Evolutionary conservation across 345 rosid species (phyloP).

Genomic region (Hibiscus syriacus): DNA sequence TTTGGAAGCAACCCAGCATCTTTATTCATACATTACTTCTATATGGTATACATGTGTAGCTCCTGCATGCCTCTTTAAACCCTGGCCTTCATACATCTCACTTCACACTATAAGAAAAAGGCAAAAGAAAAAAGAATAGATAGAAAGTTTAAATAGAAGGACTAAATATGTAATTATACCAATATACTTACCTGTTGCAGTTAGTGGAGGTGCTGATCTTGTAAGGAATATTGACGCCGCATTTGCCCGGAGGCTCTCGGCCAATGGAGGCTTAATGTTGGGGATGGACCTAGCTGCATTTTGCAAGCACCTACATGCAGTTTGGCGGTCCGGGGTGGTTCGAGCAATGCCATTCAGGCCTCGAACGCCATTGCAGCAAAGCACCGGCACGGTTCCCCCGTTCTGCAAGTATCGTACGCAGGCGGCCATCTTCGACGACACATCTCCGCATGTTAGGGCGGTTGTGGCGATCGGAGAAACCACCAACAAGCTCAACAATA

Average conservation of each 20-base stretch:
- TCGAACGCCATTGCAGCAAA: slow-evolving; percentile 30
- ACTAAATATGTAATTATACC: neutral
- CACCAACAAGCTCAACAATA: slow-evolving; percentile 15
- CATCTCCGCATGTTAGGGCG: slow-evolving; percentile 31
- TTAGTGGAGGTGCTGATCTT: slow-evolving; percentile 30
- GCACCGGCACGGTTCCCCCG: slow-evolving; percentile 2
- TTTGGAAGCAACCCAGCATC: neutral
- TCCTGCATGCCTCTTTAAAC: neutral
- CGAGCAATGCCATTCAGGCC: slow-evolving; percentile 13
- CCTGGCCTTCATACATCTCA: neutral
- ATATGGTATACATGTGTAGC: neutral
- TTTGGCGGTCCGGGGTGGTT: slow-evolving; percentile 34
- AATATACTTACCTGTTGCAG: slow-evolving; percentile 23
- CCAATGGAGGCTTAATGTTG: slow-evolving; percentile 14
- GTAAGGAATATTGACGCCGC: slow-evolving; percentile 34
- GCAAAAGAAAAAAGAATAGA: neutral
- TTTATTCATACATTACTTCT: neutral
- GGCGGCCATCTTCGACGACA: neutral
- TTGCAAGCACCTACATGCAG: slow-evolving; percentile 34
- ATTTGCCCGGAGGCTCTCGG: slow-evolving; percentile 20
- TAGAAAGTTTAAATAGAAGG: neutral
- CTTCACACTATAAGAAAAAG: neutral
- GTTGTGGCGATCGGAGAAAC: slow-evolving; percentile 12
- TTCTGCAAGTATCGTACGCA: slow-evolving; percentile 18
- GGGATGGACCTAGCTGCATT: neutral